Conservation (phyloP, 805 yeast genomes). For the Wickerhamomyces pijperi region DNA sequence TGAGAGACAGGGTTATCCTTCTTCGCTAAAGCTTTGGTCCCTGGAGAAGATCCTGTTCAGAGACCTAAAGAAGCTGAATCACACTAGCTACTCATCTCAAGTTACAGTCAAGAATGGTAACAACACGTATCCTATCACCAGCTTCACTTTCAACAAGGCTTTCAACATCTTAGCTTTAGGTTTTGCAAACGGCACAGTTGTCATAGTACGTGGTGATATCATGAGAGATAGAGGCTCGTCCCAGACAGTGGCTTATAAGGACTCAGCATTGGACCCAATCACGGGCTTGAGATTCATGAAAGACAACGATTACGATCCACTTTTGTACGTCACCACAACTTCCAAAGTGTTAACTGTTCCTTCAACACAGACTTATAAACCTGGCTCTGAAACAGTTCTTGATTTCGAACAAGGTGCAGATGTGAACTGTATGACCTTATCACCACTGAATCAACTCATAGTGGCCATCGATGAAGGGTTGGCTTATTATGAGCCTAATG, state of each 20-base stretch:
- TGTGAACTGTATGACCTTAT: conserved; percentile 28
- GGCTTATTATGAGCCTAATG: conserved; percentile 46
- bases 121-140: conserved; percentile 70
- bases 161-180: conserved; percentile 66
- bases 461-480: conserved; percentile 58
- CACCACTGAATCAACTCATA: conserved; percentile 37
- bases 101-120: conserved; percentile 59
- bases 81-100: conserved; percentile 42
- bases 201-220: conserved; percentile 79
- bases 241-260: conserved; percentile 67
- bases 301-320: conserved; percentile 29
- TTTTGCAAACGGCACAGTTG: conserved; percentile 73
- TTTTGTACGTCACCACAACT: conserved; percentile 66
- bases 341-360: conserved; percentile 58
- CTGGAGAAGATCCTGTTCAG: conserved; percentile 33
- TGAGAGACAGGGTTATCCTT: conserved; percentile 62
- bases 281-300: conserved; percentile 58
- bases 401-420: conserved; percentile 36
- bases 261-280: conserved; percentile 48
- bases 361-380: conserved; percentile 71
- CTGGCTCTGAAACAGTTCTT: conserved; percentile 41
- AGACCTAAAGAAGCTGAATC: conserved; percentile 22
- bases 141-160: conserved; percentile 41
- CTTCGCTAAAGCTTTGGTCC: conserved; percentile 65
- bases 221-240: conserved; percentile 82